Evolutionary conservation across 495 filamentous ascomycete species (phyloP).

Genomic region (Physcia stellaris): DNA sequence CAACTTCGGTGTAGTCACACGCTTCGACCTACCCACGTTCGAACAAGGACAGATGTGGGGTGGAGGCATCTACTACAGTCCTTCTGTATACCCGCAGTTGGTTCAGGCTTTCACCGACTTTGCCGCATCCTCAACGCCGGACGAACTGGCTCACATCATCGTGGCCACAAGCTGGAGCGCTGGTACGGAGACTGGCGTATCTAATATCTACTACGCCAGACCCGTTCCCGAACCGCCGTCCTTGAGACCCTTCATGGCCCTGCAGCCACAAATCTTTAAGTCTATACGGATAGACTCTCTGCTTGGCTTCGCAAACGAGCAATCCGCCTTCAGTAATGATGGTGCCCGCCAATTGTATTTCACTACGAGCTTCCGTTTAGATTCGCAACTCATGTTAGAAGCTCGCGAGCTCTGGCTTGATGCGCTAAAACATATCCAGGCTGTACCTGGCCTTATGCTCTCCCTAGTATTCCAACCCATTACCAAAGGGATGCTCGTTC

Average conservation of each 20-base stretch:
- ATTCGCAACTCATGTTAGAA: background rate
- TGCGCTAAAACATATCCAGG: slow-evolving; percentile 12
- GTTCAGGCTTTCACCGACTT: slow-evolving; percentile 1
- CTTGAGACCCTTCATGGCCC: slow-evolving; percentile 18
- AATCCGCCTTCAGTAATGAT: background rate
- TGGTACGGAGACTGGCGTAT: slow-evolving; percentile 7
- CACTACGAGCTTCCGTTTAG: slow-evolving; percentile 10
- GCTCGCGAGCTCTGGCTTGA: slow-evolving; percentile 3
- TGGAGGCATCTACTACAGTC: slow-evolving; percentile 9
- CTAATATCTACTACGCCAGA: slow-evolving; percentile 17
- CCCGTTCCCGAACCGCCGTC: slow-evolving; percentile 17
- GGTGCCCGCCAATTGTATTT: slow-evolving; percentile 6
- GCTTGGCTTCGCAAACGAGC: slow-evolving; percentile 22
- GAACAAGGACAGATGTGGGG: slow-evolving; percentile 25
- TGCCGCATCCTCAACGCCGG: background rate
- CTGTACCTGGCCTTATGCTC: slow-evolving; percentile 9
- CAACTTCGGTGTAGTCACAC: slow-evolving; percentile 27
- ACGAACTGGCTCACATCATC: background rate
- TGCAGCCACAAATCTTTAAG: slow-evolving; percentile 15
- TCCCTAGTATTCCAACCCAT: slow-evolving; percentile 17
- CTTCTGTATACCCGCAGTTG: background rate
- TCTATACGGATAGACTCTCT: slow-evolving; percentile 24
- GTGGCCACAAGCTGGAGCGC: slow-evolving; percentile 5
- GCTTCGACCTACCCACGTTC: slow-evolving; percentile 15
- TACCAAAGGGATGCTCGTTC: slow-evolving; percentile 11